These are phyloP conservation scores for Saccharum officinarum DNA, from an alignment of 176 grass and related monocot genomes.

Conservation along the genomic window DNA sequence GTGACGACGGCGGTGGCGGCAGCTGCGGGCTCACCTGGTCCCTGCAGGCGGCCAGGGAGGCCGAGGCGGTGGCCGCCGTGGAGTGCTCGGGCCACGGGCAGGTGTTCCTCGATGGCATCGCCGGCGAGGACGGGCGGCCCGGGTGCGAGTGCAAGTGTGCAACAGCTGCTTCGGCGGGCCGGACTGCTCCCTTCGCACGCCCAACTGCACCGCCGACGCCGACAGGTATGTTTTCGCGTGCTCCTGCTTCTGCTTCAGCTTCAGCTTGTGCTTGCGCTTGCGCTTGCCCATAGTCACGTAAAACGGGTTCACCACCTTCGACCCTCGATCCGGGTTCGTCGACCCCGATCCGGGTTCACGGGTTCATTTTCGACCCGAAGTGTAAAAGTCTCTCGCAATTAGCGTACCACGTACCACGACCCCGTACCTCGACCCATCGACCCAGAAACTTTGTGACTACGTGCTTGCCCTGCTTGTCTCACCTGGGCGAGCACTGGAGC, in stretches of 20 bases:
- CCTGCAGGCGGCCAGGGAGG: conserved; percentile 52
- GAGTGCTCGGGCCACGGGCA: conserved; percentile 74
- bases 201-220: conserved; percentile 59
- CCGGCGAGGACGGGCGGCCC: conserved; percentile 37
- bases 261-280: too few relatives aligned
- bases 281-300: too few relatives aligned
- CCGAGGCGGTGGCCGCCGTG: conserved; percentile 54
- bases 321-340: too few relatives aligned
- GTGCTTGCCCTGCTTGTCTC: background rate
- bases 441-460: too few relatives aligned
- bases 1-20: background rate
- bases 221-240: conserved; percentile 35
- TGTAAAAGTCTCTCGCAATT: too few relatives aligned
- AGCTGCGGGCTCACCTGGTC: conserved; percentile 51
- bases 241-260: background rate
- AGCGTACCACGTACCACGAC: too few relatives aligned
- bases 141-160: conserved; percentile 88
- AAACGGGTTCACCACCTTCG: too few relatives aligned
- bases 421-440: too few relatives aligned
- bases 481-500: background rate
- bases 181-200: conserved; percentile 59
- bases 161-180: conserved; percentile 58
- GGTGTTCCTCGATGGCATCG: conserved; percentile 51
- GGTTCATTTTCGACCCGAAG: too few relatives aligned
- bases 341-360: too few relatives aligned